Conservation (phyloP, 371 early-diverging fungal species). For the Lichtheimia ornata region DNA sequence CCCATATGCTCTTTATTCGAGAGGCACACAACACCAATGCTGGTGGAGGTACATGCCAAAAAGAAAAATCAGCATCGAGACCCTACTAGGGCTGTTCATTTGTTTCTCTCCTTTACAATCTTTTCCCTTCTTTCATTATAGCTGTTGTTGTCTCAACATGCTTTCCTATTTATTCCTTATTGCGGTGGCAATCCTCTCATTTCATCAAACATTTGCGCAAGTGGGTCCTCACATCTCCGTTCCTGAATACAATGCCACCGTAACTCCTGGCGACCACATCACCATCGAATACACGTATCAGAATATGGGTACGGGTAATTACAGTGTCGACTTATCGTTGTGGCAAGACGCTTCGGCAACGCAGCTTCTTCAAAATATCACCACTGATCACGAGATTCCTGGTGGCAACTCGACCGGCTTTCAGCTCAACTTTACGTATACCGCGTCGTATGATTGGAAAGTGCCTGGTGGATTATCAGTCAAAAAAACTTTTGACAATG, state of each 20-base stretch:
- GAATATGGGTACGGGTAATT: conserved; percentile 42
- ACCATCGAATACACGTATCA: conserved; percentile 32
- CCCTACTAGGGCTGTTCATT: no score
- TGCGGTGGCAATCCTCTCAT: neutral
- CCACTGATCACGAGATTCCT: conserved; percentile 17
- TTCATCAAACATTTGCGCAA: conserved; percentile 19
- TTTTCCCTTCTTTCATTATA: no score
- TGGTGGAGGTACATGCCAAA: no score
- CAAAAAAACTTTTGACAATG: neutral
- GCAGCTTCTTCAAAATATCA: conserved; percentile 22
- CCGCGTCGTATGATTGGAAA: conserved; percentile 38
- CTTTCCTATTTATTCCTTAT: neutral
- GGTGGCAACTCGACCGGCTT: conserved; percentile 38
- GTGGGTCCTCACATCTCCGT: conserved; percentile 32
- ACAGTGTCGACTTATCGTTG: conserved; percentile 32
- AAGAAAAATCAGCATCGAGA: no score
- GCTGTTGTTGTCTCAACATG: no score
- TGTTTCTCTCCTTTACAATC: no score
- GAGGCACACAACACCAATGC: no score
- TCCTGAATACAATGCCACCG: conserved; percentile 30
- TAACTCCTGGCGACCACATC: conserved; percentile 28
- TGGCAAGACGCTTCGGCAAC: conserved; percentile 29
- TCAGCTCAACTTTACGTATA: conserved; percentile 19
- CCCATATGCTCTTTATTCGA: no score
- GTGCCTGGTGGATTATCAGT: conserved; percentile 31